Evolutionary conservation across 805 yeast genomes (phyloP), one percentile per base, ranked within the genome.

Genomic region (Jamesozyma lodderae): DNA sequence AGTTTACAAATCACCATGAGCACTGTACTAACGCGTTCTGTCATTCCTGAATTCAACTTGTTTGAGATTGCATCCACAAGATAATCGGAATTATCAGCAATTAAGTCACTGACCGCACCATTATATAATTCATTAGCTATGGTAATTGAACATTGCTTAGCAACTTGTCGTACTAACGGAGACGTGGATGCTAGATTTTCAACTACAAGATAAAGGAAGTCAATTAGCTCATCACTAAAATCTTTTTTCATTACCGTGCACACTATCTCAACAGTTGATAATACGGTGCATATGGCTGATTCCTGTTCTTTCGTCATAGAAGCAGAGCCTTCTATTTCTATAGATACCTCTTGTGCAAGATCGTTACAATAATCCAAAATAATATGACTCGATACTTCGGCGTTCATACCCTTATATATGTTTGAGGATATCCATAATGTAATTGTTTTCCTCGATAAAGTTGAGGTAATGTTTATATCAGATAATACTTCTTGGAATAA

Each of bases 21-120:
- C 3, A 88, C 77, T 0, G 78, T 76, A 3, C 86, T 71, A 8
- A 86, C 69, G 2, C 95, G 90, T 1, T 86, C 73, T 4, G 90
- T 70, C 39, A 79, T 68, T 4, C 87, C 77, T 2, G 81, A 73
- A 20, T 85, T 75, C 37, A 92, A 63, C 44, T 72, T 73, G 21
- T 77, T 59, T 3, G 94, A 80, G n/a, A 87, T 64, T 0, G 86
- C 63, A 53, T 92, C 96, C 13, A 87, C 64, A 15, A 90, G 59
- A 52, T 88, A 88, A 49, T 90, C 96, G 40, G 77, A 69, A 54
- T 87, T 90, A 19, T 75, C 76, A 26, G 69, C 50, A 2, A 92
- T 66, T 41, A 90, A 53, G 3, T 59, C 57, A 24, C 63, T 63
- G 2, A 88, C 58, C 0, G 85, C 75, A 0, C 80, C 80, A 24